Base-by-base conservation (phyloP, 2,329 filamentous ascomycete species). In the Colletotrichum ledebouriae region DNA sequence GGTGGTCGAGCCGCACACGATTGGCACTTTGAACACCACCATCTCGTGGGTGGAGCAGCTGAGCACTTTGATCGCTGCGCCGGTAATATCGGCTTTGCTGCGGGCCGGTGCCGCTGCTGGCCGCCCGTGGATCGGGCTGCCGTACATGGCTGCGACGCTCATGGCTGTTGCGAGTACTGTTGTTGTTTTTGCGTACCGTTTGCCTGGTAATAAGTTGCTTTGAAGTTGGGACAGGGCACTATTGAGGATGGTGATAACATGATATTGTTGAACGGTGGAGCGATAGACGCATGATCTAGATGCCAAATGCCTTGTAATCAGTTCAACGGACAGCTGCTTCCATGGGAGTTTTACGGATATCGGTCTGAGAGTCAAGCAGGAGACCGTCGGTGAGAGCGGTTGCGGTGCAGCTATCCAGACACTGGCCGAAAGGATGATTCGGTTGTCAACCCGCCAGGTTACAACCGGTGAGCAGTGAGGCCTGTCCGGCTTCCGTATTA, bases 11-110 rank as follows among this genome's bases (percentile, higher is more conserved):
- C 79, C 82, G 22, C 82, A 86, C 66, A 83, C 87, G 4, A 79
- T 87, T 12, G 87, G 85, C 22, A 83, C 83, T 0, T 76, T 88
- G 25, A 89, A 88, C 73, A 85, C 83, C 4, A 77, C 85, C 4
- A 78, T 89, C 10, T 80, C 82, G 2, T 78, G 87, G 25, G 73
- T 85, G 37, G 85, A 89, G 69, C 83, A 81, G 9, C 46, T 83
- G 11, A 83, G 86, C n/a, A 71, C 81, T 2, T 80, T 87, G 67
- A 56, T 83, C 5, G 81, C 81, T 0, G 79, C 80, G 1, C 86
- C 86, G 0, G 68, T 82, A 0, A 75, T 88, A 39, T 84, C 83
- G 1, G 78, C 76, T 73, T 73, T 86, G 6, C 80, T 88, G 44
- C 78, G 80, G 41, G 71, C 74, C 1, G 86, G 86, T 0, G 73